Evolutionary conservation across 1,284 basidiomycete genomes (phyloP), one percentile per base, ranked within the genome.

Genomic region (Cryptococcus amylolentus): DNA sequence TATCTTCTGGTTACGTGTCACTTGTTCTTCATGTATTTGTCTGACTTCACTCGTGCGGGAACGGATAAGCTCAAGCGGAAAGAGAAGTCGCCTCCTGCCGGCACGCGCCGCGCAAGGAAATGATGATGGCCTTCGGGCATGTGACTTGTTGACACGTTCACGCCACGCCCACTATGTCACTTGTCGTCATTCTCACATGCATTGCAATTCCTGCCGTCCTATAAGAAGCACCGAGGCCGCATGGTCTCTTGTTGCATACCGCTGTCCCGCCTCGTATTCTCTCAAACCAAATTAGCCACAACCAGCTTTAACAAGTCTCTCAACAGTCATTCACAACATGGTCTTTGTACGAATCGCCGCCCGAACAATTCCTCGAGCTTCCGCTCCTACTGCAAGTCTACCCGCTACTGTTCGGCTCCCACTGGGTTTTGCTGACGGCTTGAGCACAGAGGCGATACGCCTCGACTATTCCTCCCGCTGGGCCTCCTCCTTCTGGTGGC

Each of bases 331-430:
- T 23, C 14, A 20, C 20, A 51, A 28, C 3, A 57, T 57, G 56
- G 45, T 47, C 41, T 53, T 53, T 28, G 41, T 54, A 40, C 51
- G 57, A 20, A 20, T 41, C n/a, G 57, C 57, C n/a, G 47, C 57
- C 37, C 46, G 57, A 20, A n/a, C 41, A n/a, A 41, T 52, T 39
- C 42, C 52, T n/a, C 52, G 57, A 31, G 42, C 44, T 35, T 35
- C 31, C 3, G 31, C 31, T 35, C 31, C 31, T 35, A 18, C 20
- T 20, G 27, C 18, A 16, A 20, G 23, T 16, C 16, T 35, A 13
- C 23, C 52, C 37, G 18, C 28, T 20, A 16, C n/a, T n/a, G 27
- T n/a, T n/a, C n/a, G n/a, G n/a, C n/a, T n/a, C n/a, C n/a, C n/a
- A n/a, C n/a, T n/a, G n/a, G n/a, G n/a, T n/a, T n/a, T n/a, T n/a